Percentiles rank a stretch among this genome's conserved stretches.
Conservation (phyloP, 331 rosid species). For the Quercus lobata region DNA sequence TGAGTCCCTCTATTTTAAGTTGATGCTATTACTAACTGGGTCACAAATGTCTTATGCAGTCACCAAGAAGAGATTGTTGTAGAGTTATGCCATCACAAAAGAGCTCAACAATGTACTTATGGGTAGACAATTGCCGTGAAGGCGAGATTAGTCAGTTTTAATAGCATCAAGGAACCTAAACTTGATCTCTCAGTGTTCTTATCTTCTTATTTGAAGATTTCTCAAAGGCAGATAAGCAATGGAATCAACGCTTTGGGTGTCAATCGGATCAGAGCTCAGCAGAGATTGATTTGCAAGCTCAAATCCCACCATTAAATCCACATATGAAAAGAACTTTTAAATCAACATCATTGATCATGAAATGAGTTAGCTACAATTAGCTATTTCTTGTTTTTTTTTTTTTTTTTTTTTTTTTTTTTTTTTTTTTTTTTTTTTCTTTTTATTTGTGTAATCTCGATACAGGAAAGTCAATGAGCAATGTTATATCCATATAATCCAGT, state of each 20-base stretch:
- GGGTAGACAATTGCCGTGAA: constrained; percentile 57
- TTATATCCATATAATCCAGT: neutral
- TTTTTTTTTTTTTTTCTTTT: neutral
- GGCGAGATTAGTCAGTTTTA: constrained; percentile 66
- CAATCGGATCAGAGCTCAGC: constrained; percentile 6
- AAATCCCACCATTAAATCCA: constrained; percentile 14
- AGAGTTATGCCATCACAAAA: constrained; percentile 56
- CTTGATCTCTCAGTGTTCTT: constrained; percentile 4
- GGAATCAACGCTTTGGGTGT: constrained; percentile 13
- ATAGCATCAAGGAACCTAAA: constrained; percentile 18
- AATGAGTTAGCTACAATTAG: constrained; percentile 11
- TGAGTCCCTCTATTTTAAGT: neutral
- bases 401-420: neutral
- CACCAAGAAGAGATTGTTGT: constrained; percentile 92
- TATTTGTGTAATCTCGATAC: neutral
- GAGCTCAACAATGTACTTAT: constrained; percentile 47
- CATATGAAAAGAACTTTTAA: neutral
- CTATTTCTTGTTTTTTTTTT: neutral
- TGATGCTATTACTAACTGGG: constrained; percentile 5
- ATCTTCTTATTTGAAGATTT: constrained; percentile 9
- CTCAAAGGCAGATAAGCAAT: constrained; percentile 10
- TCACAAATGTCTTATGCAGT: constrained; percentile 44
- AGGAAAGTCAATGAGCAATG: neutral
- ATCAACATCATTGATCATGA: constrained; percentile 7
- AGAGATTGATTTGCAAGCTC: constrained; percentile 11